phyloP scores from a whole-genome alignment of 345 rosid species.

The Combretum micranthum region DNA sequence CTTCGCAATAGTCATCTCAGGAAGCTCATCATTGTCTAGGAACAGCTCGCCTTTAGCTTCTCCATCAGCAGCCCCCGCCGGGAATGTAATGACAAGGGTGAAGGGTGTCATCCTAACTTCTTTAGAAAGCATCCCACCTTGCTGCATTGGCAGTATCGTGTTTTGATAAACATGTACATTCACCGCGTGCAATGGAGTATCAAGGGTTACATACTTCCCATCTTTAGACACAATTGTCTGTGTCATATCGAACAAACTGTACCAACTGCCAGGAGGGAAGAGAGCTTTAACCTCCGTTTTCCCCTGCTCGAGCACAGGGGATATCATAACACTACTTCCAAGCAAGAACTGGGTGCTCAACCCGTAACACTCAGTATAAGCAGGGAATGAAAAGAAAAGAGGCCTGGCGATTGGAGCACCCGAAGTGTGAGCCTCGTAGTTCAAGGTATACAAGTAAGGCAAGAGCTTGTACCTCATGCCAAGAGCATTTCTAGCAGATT shows the following conservation, averaged over 20 bases:
- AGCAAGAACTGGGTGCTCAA: slow-evolving; percentile 88
- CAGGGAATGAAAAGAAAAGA: slow-evolving; percentile 92
- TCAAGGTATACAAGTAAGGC: slow-evolving; percentile 80
- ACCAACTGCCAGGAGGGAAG: slow-evolving; percentile 94
- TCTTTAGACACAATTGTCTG: slow-evolving; percentile 40
- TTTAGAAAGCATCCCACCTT: slow-evolving; percentile 73
- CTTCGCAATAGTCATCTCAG: slow-evolving; percentile 75
- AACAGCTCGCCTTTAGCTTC: slow-evolving; percentile 69
- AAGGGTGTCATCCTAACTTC: slow-evolving; percentile 87
- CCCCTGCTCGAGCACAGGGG: slow-evolving; percentile 86
- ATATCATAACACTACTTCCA: slow-evolving; percentile 79
- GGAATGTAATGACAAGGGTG: slow-evolving; percentile 64
- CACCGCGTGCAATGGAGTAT: slow-evolving; percentile 70
- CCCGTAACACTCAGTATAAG: slow-evolving; percentile 52
- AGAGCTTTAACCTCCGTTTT: slow-evolving; percentile 61
- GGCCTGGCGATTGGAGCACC: slow-evolving; percentile 95
- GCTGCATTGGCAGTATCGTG: slow-evolving; percentile 86
- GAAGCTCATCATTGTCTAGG: slow-evolving; percentile 84
- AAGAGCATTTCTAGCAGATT: slow-evolving; percentile 86
- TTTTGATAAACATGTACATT: slow-evolving; percentile 82
- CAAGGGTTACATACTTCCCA: slow-evolving; percentile 51
- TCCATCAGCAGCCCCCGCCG: slow-evolving; percentile 51
- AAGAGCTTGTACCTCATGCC: slow-evolving; percentile 92
- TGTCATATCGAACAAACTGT: slow-evolving; percentile 68
- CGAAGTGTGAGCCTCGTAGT: slow-evolving; percentile 58